Conservation (phyloP, 2,329 filamentous ascomycete species). For the Beauveria asiatica region DNA sequence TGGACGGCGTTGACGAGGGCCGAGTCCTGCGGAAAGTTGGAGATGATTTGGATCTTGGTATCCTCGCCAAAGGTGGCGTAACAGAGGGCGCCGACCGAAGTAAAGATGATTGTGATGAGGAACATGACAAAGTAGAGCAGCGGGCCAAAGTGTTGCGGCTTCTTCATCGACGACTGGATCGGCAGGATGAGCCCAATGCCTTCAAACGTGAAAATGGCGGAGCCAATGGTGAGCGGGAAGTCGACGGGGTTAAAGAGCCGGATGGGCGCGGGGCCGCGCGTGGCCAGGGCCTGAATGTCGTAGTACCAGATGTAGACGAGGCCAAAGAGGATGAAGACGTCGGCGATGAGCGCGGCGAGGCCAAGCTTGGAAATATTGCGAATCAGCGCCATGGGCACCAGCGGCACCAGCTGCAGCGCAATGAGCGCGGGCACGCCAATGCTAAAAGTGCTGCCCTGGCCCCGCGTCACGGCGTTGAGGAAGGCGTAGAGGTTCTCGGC, state of each 20-base stretch:
- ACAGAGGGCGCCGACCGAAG: slow-evolving; percentile 62
- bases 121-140: slow-evolving; percentile 63
- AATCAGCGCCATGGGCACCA: slow-evolving; percentile 61
- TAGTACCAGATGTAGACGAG: slow-evolving; percentile 67
- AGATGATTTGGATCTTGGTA: slow-evolving; percentile 66
- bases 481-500: slow-evolving; percentile 67
- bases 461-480: slow-evolving; percentile 49
- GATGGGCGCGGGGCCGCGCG: slow-evolving; percentile 51
- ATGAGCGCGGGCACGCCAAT: slow-evolving; percentile 50
- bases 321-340: slow-evolving; percentile 63
- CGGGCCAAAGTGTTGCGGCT: slow-evolving; percentile 57
- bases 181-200: slow-evolving; percentile 70
- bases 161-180: slow-evolving; percentile 67
- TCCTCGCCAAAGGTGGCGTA: slow-evolving; percentile 64
- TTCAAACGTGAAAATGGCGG: slow-evolving; percentile 71
- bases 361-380: slow-evolving; percentile 69
- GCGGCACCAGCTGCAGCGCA: slow-evolving; percentile 52
- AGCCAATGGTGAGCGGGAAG: slow-evolving; percentile 64
- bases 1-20: slow-evolving; percentile 69
- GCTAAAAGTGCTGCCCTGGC: slow-evolving; percentile 40
- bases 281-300: slow-evolving; percentile 50
- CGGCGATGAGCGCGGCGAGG: slow-evolving; percentile 58
- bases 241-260: slow-evolving; percentile 59
- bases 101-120: slow-evolving; percentile 65
- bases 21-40: slow-evolving; percentile 64